Evolutionary conservation across 768 basidiomycete genomes (phyloP).

Genomic region (Lactifluus pinguis): DNA sequence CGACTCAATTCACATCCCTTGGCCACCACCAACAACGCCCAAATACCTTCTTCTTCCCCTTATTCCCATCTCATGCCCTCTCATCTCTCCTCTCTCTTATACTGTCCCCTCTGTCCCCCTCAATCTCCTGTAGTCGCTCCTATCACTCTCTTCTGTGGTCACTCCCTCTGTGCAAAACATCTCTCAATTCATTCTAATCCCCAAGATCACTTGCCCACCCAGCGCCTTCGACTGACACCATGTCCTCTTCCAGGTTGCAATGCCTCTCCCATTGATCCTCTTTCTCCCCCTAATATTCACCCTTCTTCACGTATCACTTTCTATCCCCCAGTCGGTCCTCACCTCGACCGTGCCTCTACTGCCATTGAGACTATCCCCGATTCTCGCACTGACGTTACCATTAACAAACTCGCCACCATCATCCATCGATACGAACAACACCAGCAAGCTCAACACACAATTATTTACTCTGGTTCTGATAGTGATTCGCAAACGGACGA

Average conservation of each 20-base stretch:
- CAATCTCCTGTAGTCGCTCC: constrained; percentile 34
- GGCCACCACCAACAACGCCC: not conserved
- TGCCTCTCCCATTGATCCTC: constrained; percentile 16
- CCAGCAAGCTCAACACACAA: not conserved
- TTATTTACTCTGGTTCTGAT: constrained; percentile 23
- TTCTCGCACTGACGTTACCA: constrained; percentile 41
- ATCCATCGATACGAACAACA: constrained; percentile 23
- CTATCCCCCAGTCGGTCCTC: constrained; percentile 27
- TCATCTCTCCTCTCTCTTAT: constrained; percentile 32
- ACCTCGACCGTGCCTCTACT: constrained; percentile 1
- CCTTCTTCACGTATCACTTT: constrained; percentile 29
- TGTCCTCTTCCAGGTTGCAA: constrained; percentile 33
- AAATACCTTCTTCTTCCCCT: not conserved
- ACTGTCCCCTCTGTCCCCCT: constrained; percentile 46
- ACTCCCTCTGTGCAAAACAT: constrained; percentile 57
- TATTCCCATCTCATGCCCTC: constrained; percentile 4
- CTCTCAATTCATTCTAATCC: constrained; percentile 14
- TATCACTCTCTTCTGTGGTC: constrained; percentile 68
- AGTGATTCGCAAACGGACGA: constrained; percentile 22
- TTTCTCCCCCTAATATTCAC: constrained; percentile 33
- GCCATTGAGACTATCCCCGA: constrained; percentile 17
- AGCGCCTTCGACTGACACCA: constrained; percentile 6
- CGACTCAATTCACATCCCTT: constrained; percentile 1
- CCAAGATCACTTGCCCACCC: constrained; percentile 1
- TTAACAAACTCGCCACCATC: constrained; percentile 47